A percentile compares a stretch with the other conserved stretches of the same genome.
Conservation (phyloP, 768 basidiomycete species). For the Chlorophyllum brunneum region DNA sequence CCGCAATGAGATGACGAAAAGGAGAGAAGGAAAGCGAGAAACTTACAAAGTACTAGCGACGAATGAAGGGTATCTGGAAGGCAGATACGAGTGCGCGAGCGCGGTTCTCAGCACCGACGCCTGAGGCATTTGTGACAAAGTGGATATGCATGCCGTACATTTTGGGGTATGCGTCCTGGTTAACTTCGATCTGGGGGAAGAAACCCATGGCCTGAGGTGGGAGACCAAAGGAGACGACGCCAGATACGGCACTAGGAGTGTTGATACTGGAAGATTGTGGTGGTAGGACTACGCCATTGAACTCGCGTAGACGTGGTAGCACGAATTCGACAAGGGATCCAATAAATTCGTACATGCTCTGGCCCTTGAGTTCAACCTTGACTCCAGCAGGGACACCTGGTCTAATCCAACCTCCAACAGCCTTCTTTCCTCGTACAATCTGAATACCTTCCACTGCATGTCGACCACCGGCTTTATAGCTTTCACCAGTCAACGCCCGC, state of each 20-base stretch:
- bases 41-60: slow-evolving; percentile 32
- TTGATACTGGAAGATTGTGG: slow-evolving; percentile 63
- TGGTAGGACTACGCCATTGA: slow-evolving; percentile 79
- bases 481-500: slow-evolving; percentile 84
- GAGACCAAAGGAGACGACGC: slow-evolving; percentile 88
- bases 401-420: slow-evolving; percentile 79
- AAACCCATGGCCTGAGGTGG: slow-evolving; percentile 79
- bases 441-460: slow-evolving; percentile 73
- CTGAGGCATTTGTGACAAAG: slow-evolving; percentile 85
- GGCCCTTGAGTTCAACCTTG: slow-evolving; percentile 87
- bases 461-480: slow-evolving; percentile 65
- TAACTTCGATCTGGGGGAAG: slow-evolving; percentile 96
- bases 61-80: slow-evolving; percentile 84
- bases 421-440: slow-evolving; percentile 66
- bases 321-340: slow-evolving; percentile 89
- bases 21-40: not conserved
- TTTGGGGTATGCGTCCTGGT: slow-evolving; percentile 84
- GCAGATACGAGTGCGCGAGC: slow-evolving; percentile 86
- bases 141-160: slow-evolving; percentile 91
- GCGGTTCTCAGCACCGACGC: slow-evolving; percentile 85
- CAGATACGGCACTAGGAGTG: slow-evolving; percentile 74
- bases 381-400: slow-evolving; percentile 79
- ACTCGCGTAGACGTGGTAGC: slow-evolving; percentile 90
- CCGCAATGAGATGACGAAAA: not conserved
- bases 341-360: slow-evolving; percentile 94